Conservation (phyloP, 495 filamentous ascomycete genomes). For the Mytilinidion resinicola region DNA sequence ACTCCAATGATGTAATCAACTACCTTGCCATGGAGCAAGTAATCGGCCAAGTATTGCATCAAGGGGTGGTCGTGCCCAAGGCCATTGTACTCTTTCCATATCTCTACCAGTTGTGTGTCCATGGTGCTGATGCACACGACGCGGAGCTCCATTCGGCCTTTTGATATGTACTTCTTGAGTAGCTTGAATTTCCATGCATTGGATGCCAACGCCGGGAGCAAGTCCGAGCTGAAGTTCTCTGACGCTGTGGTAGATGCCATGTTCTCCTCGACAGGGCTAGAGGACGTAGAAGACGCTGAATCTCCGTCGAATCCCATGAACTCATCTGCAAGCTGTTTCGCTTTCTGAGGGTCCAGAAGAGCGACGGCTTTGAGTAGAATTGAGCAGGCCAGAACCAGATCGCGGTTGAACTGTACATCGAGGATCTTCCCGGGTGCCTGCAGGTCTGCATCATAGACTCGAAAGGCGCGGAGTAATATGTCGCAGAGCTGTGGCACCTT, state of each 20-base stretch:
- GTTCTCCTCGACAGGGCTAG: neutral
- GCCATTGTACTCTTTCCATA: slow-evolving; percentile 51
- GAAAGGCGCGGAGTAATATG: slow-evolving; percentile 12
- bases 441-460: slow-evolving; percentile 14
- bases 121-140: slow-evolving; percentile 65
- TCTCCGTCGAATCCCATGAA: slow-evolving; percentile 16
- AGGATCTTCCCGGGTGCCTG: slow-evolving; percentile 18
- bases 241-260: neutral
- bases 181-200: slow-evolving; percentile 65
- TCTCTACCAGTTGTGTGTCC: slow-evolving; percentile 60
- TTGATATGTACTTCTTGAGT: slow-evolving; percentile 64
- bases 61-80: slow-evolving; percentile 43
- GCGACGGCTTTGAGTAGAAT: slow-evolving; percentile 9
- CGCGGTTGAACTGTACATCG: slow-evolving; percentile 13
- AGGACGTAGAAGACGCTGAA: slow-evolving; percentile 1
- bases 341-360: slow-evolving; percentile 8
- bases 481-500: slow-evolving; percentile 6
- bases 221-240: neutral
- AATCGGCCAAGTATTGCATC: slow-evolving; percentile 56
- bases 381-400: slow-evolving; percentile 5
- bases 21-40: slow-evolving; percentile 63
- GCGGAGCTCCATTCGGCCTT: slow-evolving; percentile 83
- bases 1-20: slow-evolving; percentile 83
- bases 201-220: slow-evolving; percentile 42
- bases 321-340: slow-evolving; percentile 9